Evolutionary conservation across 2,329 filamentous ascomycete species (phyloP).

Genomic region (Aspergillus vadensis): DNA sequence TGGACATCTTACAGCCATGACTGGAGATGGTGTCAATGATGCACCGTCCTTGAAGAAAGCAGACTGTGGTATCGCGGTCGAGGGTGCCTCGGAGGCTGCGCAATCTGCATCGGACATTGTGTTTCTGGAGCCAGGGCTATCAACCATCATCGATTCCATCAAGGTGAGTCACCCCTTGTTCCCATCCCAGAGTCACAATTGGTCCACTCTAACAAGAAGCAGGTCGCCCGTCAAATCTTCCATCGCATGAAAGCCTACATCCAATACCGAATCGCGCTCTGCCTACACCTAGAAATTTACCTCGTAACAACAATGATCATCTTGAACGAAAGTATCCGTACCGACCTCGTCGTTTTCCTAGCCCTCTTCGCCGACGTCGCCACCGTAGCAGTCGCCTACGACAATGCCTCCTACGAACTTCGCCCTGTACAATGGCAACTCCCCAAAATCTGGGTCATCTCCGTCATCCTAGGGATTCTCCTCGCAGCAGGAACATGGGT

Average conservation of each 20-base stretch:
- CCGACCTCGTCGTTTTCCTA: constrained; percentile 75
- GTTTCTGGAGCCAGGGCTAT: constrained; percentile 71
- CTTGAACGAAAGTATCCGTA: constrained; percentile 73
- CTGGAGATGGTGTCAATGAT: constrained; percentile 75
- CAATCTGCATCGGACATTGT: constrained; percentile 74
- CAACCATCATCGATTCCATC: constrained; percentile 71
- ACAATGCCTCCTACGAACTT: constrained; percentile 74
- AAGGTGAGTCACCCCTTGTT: constrained; percentile 30
- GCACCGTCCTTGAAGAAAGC: constrained; percentile 73
- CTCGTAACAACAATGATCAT: constrained; percentile 77
- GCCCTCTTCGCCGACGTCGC: constrained; percentile 78
- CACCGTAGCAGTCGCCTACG: constrained; percentile 76
- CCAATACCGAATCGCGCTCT: constrained; percentile 75
- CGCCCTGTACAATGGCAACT: constrained; percentile 79
- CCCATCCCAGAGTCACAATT: neutral
- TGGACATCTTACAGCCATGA: constrained; percentile 74
- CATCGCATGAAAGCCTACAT: constrained; percentile 78
- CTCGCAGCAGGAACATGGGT: constrained; percentile 73
- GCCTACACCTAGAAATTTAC: constrained; percentile 74
- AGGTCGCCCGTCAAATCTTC: constrained; percentile 74
- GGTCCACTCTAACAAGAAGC: neutral
- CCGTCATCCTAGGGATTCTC: constrained; percentile 59
- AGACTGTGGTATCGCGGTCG: constrained; percentile 73
- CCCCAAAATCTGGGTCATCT: constrained; percentile 78
- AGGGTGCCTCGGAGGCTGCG: constrained; percentile 70